A percentile compares a stretch with the other conserved stretches of the same genome.
Conservation (phyloP, 2,329 filamentous ascomycete species). For the Diplodia mutila region DNA sequence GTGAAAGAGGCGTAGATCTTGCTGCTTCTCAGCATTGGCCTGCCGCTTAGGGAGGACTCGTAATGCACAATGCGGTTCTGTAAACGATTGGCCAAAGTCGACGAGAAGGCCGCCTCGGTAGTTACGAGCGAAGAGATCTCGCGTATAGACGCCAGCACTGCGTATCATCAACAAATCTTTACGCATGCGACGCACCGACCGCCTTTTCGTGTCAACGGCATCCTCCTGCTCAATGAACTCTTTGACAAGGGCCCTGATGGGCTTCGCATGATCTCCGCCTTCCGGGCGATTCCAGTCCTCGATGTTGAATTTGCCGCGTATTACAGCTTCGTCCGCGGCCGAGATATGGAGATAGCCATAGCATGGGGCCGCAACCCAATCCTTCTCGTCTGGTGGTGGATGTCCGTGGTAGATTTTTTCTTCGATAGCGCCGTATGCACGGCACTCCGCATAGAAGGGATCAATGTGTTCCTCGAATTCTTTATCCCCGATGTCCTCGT, state of each 20-base stretch:
- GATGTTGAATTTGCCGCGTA: not conserved
- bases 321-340: not conserved
- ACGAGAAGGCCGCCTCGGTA: no score
- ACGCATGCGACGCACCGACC: not conserved
- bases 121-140: no score
- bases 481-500: not conserved
- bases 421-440: not conserved
- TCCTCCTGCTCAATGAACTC: not conserved
- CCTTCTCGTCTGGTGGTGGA: not conserved
- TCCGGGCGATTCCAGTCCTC: not conserved
- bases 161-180: not conserved
- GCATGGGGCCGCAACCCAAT: not conserved
- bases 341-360: not conserved
- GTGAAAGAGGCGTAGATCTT: not conserved
- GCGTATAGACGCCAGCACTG: not conserved
- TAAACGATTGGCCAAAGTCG: not conserved
- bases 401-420: not conserved
- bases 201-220: not conserved
- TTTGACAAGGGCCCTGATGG: not conserved
- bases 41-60: not conserved
- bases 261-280: not conserved
- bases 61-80: not conserved
- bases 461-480: not conserved
- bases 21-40: not conserved
- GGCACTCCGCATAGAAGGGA: not conserved